phyloP scores from a whole-genome alignment of 106 monocot species.

The Agapanthus africanus region DNA sequence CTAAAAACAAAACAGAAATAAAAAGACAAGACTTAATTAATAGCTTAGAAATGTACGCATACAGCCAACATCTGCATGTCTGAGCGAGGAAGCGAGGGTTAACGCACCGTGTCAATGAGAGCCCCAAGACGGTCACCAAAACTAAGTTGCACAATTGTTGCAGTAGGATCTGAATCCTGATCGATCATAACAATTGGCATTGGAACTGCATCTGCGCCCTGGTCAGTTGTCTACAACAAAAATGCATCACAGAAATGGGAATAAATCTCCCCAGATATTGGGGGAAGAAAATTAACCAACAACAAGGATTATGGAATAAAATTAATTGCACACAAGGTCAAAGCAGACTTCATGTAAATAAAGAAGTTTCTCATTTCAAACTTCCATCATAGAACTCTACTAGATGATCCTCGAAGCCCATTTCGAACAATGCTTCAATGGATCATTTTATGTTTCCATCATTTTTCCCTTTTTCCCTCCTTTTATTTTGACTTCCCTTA shows the following conservation, averaged over 20 bases:
- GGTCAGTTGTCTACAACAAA: slow-evolving; percentile 26
- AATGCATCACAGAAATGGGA: not conserved
- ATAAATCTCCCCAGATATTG: not conserved
- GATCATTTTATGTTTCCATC: not conserved
- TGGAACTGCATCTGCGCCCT: slow-evolving; percentile 51
- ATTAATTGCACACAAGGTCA: not conserved
- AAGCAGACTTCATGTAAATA: not conserved
- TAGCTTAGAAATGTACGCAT: not conserved
- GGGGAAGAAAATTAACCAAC: not conserved
- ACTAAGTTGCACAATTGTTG: slow-evolving; percentile 87
- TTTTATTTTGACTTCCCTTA: too few species aligned
- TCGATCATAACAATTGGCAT: slow-evolving; percentile 81
- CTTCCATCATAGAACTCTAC: not conserved
- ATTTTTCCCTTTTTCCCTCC: not conserved
- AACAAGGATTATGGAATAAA: not conserved
- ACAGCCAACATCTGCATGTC: not conserved
- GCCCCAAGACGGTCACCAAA: slow-evolving; percentile 94
- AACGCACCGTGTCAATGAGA: slow-evolving; percentile 77
- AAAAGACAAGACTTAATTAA: not conserved
- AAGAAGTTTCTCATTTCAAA: not conserved
- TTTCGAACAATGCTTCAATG: not conserved
- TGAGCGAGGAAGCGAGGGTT: not conserved
- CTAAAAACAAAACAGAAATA: not conserved
- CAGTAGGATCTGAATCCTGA: slow-evolving; percentile 81
- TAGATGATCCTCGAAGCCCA: not conserved